Base-by-base conservation (phyloP, 306 rosid species). In the Cicer yamashitae region DNA sequence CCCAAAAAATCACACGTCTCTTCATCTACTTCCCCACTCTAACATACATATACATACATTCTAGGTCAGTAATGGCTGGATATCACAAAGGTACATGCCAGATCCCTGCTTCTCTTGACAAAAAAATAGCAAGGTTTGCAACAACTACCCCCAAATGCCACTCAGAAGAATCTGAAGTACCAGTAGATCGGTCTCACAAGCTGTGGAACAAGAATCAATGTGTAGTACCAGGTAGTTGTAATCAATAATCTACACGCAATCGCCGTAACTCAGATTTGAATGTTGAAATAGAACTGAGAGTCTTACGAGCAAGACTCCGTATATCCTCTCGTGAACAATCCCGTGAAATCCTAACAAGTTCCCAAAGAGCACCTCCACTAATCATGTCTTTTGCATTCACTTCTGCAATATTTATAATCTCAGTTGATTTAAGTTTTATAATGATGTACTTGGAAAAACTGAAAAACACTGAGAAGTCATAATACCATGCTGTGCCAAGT, bases 331-430 rank as follows among this genome's bases (percentile, higher is more conserved):
- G 86, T 7, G 98, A 88, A 82, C 99, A 96, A 73, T 92, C 99
- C n/a, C 91, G 82, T 4, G 99, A 96, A 72, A 96, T 96, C 20
- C 97, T 94, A 69, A 96, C 96, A 11, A 96, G 87, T 85, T 96
- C 99, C 99, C 98, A 92, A 17, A 96, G 97, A 67, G 98, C 99
- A 73, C 99, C 99, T 18, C 99, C 97, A 76, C 90, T 86, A 13
- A 96, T 89, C 96, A 96, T 83, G 86, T 96, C 99, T 76, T 87
- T 92, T 15, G 98, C 93, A 90, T 92, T 96, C 53, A 89, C 92
- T 81, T 94, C 97, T 94, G 93, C 76, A 82, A 72, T 82, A 65
- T 64, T 30, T 62, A 25, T n/a, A 46, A 47, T 6, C 40, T 51
- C 10, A 54, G 7, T 65, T 65, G 76, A 11, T 71, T 76, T 1